A percentile compares a stretch with the other conserved stretches of the same genome.
Evolutionary conservation across 371 early-diverging fungal species (phyloP).

Genomic region (Mortierella sp.): DNA sequence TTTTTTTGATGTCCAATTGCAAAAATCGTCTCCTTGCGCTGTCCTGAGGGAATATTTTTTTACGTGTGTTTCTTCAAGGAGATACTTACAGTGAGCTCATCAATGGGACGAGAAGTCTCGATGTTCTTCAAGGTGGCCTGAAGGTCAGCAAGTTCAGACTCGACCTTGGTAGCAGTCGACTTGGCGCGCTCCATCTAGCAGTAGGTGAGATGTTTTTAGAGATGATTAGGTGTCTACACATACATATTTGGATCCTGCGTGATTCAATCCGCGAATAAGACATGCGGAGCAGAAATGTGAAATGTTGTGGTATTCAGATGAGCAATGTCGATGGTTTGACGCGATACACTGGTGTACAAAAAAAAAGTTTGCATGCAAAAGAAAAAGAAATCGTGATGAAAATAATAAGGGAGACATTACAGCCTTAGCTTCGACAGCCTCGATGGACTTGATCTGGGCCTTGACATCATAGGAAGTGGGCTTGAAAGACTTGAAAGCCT

Average conservation of each 20-base stretch:
- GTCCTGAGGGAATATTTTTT: no score
- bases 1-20: no score
- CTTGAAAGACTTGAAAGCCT: conserved; percentile 82
- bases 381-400: neutral
- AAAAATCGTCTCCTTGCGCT: no score
- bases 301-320: no score
- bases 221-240: no score
- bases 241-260: no score
- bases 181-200: conserved; percentile 88
- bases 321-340: no score
- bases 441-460: conserved; percentile 89
- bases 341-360: no score
- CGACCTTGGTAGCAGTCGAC: conserved; percentile 86
- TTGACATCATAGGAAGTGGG: conserved; percentile 86
- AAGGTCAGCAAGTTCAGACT: conserved; percentile 88
- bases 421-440: conserved; percentile 90
- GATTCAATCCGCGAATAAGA: no score
- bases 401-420: conserved; percentile 62
- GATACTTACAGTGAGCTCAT: conserved; percentile 88
- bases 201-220: no score
- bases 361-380: neutral
- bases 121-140: conserved; percentile 93
- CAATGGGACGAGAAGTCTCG: conserved; percentile 93
- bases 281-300: no score
- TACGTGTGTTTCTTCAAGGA: no score